Conservation (phyloP, 75 land plant species). For the Pinus tabuliformis region DNA sequence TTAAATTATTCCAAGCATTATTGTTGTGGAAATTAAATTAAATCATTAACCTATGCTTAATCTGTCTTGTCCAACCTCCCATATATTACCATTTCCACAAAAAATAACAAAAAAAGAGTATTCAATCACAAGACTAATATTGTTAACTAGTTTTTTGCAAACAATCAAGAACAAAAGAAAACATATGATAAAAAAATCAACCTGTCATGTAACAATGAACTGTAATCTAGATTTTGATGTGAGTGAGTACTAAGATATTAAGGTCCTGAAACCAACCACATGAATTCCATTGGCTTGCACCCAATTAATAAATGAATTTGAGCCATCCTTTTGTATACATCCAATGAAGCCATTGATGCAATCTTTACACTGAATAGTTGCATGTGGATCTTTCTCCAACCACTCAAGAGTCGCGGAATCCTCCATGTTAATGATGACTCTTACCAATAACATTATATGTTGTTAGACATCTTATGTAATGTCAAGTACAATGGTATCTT, state of each 20-base stretch:
- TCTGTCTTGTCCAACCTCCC: constrained; percentile 1
- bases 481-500: too few species aligned
- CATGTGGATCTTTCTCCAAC: constrained; percentile 74
- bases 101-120: not conserved
- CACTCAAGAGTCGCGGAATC: constrained; percentile 34
- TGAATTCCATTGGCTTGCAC: constrained; percentile 62
- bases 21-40: not conserved
- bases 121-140: not conserved
- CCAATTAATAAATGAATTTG: constrained; percentile 79
- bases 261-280: constrained; percentile 29
- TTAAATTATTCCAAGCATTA: not conserved
- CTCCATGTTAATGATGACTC: too few species aligned
- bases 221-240: not conserved
- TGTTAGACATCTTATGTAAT: too few species aligned
- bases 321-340: constrained; percentile 72
- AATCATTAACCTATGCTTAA: not conserved
- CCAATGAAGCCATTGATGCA: constrained; percentile 83
- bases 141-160: not conserved
- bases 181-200: not conserved
- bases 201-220: not conserved
- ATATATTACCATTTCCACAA: not conserved
- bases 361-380: constrained; percentile 64
- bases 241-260: not conserved
- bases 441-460: too few species aligned
- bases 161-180: not conserved